Evolutionary conservation across 352 stramenopile species (phyloP).

Genomic region (Halophytophthora batemanensis): DNA sequence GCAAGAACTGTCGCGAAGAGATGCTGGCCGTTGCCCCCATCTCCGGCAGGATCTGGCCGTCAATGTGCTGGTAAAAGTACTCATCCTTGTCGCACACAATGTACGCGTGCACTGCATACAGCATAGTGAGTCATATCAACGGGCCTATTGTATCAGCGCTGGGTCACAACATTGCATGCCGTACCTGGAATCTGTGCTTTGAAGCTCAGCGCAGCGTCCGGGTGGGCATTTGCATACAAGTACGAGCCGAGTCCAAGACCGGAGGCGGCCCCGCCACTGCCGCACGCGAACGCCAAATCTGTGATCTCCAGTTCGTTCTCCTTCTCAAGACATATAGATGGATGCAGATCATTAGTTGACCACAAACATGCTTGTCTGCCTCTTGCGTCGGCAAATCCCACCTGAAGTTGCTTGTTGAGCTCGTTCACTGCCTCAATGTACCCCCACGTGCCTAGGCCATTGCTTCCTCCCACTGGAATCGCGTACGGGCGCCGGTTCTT

Average conservation of each 20-base stretch:
- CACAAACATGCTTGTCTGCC: too few species aligned
- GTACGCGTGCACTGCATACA: constrained; percentile 60
- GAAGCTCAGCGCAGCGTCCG: constrained; percentile 39
- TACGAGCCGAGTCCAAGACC: constrained; percentile 74
- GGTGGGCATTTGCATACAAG: constrained; percentile 44
- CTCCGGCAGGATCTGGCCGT: constrained; percentile 60
- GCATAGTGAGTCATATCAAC: neutral
- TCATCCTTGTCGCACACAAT: constrained; percentile 86
- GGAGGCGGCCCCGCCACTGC: constrained; percentile 75
- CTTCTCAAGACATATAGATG: constrained; percentile 11
- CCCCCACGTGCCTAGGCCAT: constrained; percentile 91
- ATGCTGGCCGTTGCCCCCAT: constrained; percentile 55
- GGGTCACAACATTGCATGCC: neutral
- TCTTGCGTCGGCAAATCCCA: constrained; percentile 1
- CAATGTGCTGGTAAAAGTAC: constrained; percentile 84
- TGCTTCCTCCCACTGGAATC: constrained; percentile 89
- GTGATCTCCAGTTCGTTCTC: constrained; percentile 53
- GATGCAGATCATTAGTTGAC: neutral
- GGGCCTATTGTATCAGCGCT: neutral
- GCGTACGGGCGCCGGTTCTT: constrained; percentile 69
- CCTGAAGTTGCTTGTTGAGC: constrained; percentile 72
- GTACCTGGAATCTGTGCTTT: constrained; percentile 31
- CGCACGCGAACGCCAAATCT: constrained; percentile 84
- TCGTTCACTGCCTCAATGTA: constrained; percentile 93
- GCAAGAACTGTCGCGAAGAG: constrained; percentile 61